These are phyloP conservation scores for Jacaranda copaia DNA, from an alignment of 257 asterid genomes.

Conservation along the genomic window DNA sequence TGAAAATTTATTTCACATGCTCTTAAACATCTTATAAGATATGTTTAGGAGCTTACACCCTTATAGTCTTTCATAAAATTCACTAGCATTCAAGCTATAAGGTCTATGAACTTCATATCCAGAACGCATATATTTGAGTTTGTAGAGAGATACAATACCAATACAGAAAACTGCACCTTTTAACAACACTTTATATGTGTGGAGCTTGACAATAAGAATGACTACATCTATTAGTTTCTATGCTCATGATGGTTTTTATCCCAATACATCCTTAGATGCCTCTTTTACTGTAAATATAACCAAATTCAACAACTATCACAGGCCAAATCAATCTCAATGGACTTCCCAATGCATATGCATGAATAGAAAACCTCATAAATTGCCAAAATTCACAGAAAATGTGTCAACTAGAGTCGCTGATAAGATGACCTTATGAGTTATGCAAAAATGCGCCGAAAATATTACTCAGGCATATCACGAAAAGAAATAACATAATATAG, in stretches of 20 bases:
- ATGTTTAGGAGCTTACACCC: no score
- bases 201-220: neutral
- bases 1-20: no score
- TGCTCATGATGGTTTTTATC: neutral
- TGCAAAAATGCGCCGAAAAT: conserved; percentile 2
- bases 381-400: neutral
- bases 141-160: neutral
- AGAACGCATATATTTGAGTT: neutral
- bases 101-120: neutral
- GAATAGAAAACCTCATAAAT: neutral
- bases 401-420: conserved; percentile 2
- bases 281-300: neutral
- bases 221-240: neutral
- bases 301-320: neutral
- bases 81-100: neutral
- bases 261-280: neutral
- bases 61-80: neutral
- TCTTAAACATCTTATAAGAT: no score
- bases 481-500: conserved; percentile 12
- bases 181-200: neutral
- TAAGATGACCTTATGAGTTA: neutral
- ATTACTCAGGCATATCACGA: neutral
- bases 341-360: conserved; percentile 3
- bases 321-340: neutral
- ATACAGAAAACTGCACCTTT: neutral